Evolutionary conservation across 2,329 filamentous ascomycete species (phyloP), one percentile per base, ranked within the genome.

Genomic region (Apiospora arundinis): DNA sequence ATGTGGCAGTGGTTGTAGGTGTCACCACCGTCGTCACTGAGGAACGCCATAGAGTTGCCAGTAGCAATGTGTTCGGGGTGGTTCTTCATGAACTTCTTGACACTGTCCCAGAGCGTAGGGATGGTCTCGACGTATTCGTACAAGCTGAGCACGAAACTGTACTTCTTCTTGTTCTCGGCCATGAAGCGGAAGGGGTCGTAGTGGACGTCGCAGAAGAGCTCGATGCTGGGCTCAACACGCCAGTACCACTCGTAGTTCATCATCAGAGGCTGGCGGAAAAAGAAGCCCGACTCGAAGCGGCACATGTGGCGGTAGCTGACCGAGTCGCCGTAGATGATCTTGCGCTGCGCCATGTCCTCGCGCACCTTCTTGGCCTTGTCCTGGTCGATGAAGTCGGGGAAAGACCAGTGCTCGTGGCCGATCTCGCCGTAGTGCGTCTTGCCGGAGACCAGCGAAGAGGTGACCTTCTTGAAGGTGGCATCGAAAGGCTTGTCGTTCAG

Each of bases 291-390:
- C 84, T 99, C 96, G 81, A 97, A 99, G 75, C 96, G 94, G 84
- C 96, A 99, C 96, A 99, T 99, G 87, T 99, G 97, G 74, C 96
- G 92, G 86, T 99, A 99, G 85, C 94, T 97, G 84, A 97, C 85
- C 14, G 95, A 97, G 83, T 98, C 96, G 73, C 96, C 96, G 81
- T 99, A 99, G 83, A 99, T 99, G 82, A 99, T 97, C 86, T 98
- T 97, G 81, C 92, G 91, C 81, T 94, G 89, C 71, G 90, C 91
- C 96, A 99, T 99, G 77, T 98, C 94, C 84, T 98, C 92, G 73
- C 96, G 93, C 73, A 96, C 95, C 83, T 94, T 93, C 79, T 90
- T 90, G 56, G 96, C 97, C 85, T 93, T 97, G 69, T 98, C 93
- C 83, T 97, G 93, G 81, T 99, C 96, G 78, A 99, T 99, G 88